Conservation (phyloP, 495 filamentous ascomycete genomes). For the Daldinia caldariorum region DNA sequence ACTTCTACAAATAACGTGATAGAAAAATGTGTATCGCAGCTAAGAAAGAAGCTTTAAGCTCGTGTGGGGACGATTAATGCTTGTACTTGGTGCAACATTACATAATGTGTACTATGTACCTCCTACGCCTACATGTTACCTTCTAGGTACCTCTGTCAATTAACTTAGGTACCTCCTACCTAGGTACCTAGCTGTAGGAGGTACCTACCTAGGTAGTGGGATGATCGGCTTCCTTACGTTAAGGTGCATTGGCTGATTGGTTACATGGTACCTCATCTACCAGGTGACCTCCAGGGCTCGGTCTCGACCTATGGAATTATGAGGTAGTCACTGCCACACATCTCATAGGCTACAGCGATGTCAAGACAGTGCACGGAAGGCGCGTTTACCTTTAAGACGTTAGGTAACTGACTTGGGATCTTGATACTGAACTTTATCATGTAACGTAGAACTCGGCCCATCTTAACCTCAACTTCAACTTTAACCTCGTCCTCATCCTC, state of each 20-base stretch:
- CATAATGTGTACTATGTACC: no score
- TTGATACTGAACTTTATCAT: not conserved
- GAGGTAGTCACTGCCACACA: slow-evolving; percentile 8
- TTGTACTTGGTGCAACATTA: not conserved
- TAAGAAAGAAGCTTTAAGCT: not conserved
- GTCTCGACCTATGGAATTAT: not conserved
- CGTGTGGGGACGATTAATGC: not conserved
- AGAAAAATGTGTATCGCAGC: not conserved
- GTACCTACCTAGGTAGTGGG: no score
- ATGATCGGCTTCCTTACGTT: slow-evolving; percentile 5
- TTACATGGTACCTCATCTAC: not conserved
- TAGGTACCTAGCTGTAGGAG: no score
- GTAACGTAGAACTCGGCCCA: not conserved
- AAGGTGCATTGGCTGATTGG: not conserved
- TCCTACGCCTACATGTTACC: no score
- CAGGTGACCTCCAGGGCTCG: slow-evolving; percentile 8
- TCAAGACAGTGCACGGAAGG: slow-evolving; percentile 12
- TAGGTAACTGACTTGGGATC: not conserved
- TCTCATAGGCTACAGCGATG: slow-evolving; percentile 11
- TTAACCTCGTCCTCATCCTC: not conserved
- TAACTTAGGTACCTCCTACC: no score
- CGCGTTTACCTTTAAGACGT: slow-evolving; percentile 14
- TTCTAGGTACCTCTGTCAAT: no score
- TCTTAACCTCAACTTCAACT: not conserved
- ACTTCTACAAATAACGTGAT: no score